Evolutionary conservation across 805 yeast genomes (phyloP).

Genomic region (Zygotorulaspora danielsina): DNA sequence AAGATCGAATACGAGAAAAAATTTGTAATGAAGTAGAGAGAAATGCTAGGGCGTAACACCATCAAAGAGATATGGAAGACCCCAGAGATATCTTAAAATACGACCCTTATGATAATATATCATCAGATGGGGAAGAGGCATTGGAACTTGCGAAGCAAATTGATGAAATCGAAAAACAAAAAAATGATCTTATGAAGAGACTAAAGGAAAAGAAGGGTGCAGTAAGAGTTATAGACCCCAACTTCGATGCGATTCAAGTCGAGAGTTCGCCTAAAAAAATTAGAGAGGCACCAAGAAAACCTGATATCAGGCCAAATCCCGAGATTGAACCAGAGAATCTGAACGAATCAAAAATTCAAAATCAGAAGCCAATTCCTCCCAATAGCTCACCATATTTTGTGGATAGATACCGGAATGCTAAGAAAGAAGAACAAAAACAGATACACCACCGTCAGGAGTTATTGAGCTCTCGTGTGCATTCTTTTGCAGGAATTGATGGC

Average conservation of each 20-base stretch:
- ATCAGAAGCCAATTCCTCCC: constrained; percentile 4
- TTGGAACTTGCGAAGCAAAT: constrained; percentile 19
- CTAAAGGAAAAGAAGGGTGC: constrained; percentile 20
- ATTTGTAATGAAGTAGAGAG: too few relatives aligned
- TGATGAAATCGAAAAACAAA: constrained; percentile 28
- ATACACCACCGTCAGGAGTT: constrained; percentile 26
- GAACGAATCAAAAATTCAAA: constrained; percentile 13
- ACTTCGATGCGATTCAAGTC: constrained; percentile 25
- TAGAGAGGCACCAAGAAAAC: constrained; percentile 5
- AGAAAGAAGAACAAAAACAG: constrained; percentile 25
- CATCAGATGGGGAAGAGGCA: constrained; percentile 27
- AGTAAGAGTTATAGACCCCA: constrained; percentile 19
- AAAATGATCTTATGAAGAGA: constrained; percentile 25
- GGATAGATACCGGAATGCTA: constrained; percentile 28
- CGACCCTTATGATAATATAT: constrained; percentile 22
- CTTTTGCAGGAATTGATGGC: constrained; percentile 34
- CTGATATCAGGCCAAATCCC: neutral
- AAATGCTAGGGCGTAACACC: too few relatives aligned
- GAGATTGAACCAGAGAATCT: constrained; percentile 10
- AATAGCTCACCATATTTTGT: constrained; percentile 34
- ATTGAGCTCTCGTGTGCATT: constrained; percentile 37
- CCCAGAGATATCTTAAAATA: constrained; percentile 24
- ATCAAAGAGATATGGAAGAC: too few relatives aligned
- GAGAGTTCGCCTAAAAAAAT: constrained; percentile 34
- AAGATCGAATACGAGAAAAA: too few relatives aligned